Conservation (phyloP, 2,329 filamentous ascomycete genomes). For the Xylaria sp. region DNA sequence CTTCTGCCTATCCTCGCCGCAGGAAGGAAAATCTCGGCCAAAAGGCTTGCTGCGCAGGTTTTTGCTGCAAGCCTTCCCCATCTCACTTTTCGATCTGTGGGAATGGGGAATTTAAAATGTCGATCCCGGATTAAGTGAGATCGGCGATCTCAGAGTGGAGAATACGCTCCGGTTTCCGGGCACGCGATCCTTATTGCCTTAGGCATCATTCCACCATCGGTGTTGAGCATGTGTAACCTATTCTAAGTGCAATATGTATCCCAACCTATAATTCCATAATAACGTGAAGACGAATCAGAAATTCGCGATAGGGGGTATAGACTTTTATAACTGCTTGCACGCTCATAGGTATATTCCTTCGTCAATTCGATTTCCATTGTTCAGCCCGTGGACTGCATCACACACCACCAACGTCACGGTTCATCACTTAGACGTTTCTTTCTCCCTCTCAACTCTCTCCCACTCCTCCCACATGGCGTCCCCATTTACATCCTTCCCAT, state of each 20-base stretch:
- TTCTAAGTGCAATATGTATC: no score
- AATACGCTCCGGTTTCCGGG: constrained; percentile 13
- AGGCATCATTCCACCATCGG: no score
- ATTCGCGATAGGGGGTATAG: no score
- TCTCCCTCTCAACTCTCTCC: constrained; percentile 30
- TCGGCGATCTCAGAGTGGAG: constrained; percentile 8
- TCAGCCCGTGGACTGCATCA: background rate
- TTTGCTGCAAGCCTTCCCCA: constrained; percentile 8
- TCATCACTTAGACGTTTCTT: background rate
- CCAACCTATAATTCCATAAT: no score
- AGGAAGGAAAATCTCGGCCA: background rate
- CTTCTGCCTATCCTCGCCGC: no score
- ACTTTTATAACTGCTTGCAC: no score
- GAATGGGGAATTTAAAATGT: constrained; percentile 20
- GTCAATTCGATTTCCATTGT: no score
- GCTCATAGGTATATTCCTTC: no score
- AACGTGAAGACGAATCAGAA: no score
- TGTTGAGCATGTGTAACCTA: no score
- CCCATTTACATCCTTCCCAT: constrained; percentile 31
- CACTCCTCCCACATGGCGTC: constrained; percentile 36
- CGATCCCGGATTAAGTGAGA: constrained; percentile 6
- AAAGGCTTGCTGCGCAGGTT: background rate
- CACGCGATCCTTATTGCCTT: background rate
- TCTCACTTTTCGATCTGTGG: constrained; percentile 29
- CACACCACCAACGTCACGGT: background rate